Evolutionary conservation across 768 basidiomycete species (phyloP).

Genomic region (Trametes punicea): DNA sequence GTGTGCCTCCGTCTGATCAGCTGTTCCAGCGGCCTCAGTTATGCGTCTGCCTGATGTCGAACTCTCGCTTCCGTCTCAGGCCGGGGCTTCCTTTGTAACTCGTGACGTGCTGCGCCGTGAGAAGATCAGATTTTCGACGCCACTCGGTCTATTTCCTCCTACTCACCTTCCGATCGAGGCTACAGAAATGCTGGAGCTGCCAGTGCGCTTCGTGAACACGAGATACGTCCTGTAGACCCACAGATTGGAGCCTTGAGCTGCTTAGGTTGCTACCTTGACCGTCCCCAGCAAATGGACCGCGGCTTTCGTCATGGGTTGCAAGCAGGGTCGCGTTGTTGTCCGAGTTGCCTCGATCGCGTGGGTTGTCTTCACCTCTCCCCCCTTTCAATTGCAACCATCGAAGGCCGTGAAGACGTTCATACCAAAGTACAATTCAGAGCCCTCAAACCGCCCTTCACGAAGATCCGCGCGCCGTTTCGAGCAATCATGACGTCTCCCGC

Average conservation of each 20-base stretch:
- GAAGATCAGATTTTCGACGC: constrained; percentile 1
- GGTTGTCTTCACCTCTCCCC: neutral
- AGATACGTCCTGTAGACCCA: too few species aligned
- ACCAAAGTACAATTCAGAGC: neutral
- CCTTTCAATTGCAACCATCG: neutral
- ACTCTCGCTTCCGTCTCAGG: neutral
- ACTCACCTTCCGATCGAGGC: neutral
- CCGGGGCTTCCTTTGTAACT: neutral
- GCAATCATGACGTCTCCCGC: neutral
- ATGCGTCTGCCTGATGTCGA: neutral
- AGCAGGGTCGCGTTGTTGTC: too few species aligned
- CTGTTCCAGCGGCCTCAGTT: too few species aligned
- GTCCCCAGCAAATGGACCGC: too few species aligned
- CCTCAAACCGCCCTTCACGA: neutral
- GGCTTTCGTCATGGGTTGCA: too few species aligned
- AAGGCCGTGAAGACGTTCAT: too few species aligned
- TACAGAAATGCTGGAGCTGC: too few species aligned
- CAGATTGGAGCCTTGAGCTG: too few species aligned
- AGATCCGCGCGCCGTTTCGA: constrained; percentile 5
- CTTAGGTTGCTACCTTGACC: too few species aligned
- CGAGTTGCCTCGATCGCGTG: constrained; percentile 2
- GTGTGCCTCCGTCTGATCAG: too few species aligned
- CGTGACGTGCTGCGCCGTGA: neutral
- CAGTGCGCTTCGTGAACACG: too few species aligned
- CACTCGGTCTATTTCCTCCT: neutral